Base-by-base conservation (phyloP, 108 stramenopile species). In the Conticribra weissflogii region DNA sequence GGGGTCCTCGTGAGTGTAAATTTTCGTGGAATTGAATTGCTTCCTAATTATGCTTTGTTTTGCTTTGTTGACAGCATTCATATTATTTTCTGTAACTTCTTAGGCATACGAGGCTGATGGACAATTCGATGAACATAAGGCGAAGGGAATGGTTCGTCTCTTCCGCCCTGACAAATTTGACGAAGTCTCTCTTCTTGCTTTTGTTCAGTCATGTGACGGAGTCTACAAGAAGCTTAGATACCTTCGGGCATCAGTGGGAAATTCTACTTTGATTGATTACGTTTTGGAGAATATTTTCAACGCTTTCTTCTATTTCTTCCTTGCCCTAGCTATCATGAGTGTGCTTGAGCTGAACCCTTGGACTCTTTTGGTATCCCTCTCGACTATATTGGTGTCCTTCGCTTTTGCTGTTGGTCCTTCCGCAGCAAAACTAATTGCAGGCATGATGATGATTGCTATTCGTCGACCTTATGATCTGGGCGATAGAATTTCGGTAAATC, bases 391-490 rank as follows among this genome's bases (percentile, higher is more conserved):
- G 33, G 85, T 94, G 19, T 82, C 87, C 0, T 77, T 90, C 56
- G 82, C 89, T 2, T 91, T 94, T 68, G 89, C 88, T 9, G 66
- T 94, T 30, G 90, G 93, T 2, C 75, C 87, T 14, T 81, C 77
- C 3, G 82, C 76, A 23, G 82, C 86, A 18, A 88, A 88, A 60
- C 62, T 82, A 4, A 82, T 93, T 33, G 89, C 89, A 78, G 90
- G 91, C 21, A 83, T 88, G 61, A 65, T 92, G 27, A 74, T 89
- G 67, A 86, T 92, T 62, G 86, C 83, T 8, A 72, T 83, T 24
- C 65, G 86, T 14, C 87, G 87, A 49, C 93, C 93, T 9, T 94
- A 79, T 51, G 93, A 91, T 54, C 81, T 94, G 33, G 93, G 93
- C 9, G 93, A 94, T 71, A 67, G 93, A 56, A 94, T 94, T 49